These are phyloP conservation scores for Globisporangium paddicum DNA, from an alignment of 352 stramenopile species.

Conservation along the genomic window DNA sequence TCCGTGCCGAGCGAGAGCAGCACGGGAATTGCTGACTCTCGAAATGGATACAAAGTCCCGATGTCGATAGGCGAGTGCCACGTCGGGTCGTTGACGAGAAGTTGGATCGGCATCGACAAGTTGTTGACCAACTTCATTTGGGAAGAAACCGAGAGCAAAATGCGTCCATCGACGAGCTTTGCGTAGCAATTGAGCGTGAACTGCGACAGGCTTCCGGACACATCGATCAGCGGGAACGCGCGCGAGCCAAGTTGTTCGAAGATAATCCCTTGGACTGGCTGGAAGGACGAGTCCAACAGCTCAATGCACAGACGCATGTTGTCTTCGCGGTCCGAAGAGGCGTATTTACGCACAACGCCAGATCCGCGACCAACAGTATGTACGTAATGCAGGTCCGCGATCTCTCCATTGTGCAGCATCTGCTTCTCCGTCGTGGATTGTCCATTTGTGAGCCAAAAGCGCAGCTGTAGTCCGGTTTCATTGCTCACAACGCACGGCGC, in stretches of 20 bases:
- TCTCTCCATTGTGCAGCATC: slow-evolving; percentile 33
- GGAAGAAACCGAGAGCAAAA: slow-evolving; percentile 74
- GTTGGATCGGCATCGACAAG: slow-evolving; percentile 58
- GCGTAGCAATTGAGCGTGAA: slow-evolving; percentile 61
- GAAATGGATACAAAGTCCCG: slow-evolving; percentile 43
- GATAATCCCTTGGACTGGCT: slow-evolving; percentile 75
- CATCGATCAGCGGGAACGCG: slow-evolving; percentile 59
- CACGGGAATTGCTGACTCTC: slow-evolving; percentile 67
- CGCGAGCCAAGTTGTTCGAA: slow-evolving; percentile 72
- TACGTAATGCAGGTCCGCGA: slow-evolving; percentile 64
- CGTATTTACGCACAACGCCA: slow-evolving; percentile 69
- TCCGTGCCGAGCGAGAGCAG: slow-evolving; percentile 64
- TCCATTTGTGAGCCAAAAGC: slow-evolving; percentile 66
- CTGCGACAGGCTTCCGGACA: slow-evolving; percentile 37
- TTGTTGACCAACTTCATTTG: slow-evolving; percentile 74
- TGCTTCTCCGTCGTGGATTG: slow-evolving; percentile 29
- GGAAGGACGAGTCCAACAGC: slow-evolving; percentile 51
- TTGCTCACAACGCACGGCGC: slow-evolving; percentile 78
- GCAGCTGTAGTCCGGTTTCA: slow-evolving; percentile 61
- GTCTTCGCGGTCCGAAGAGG: slow-evolving; percentile 45
- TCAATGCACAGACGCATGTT: slow-evolving; percentile 63
- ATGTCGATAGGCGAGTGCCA: slow-evolving; percentile 74
- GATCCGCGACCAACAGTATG: slow-evolving; percentile 51
- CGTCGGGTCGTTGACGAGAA: slow-evolving; percentile 79
- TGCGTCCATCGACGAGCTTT: slow-evolving; percentile 71